Evolutionary conservation across 768 basidiomycete species (phyloP).

Genomic region (Tylopilus rubrobrunneus): DNA sequence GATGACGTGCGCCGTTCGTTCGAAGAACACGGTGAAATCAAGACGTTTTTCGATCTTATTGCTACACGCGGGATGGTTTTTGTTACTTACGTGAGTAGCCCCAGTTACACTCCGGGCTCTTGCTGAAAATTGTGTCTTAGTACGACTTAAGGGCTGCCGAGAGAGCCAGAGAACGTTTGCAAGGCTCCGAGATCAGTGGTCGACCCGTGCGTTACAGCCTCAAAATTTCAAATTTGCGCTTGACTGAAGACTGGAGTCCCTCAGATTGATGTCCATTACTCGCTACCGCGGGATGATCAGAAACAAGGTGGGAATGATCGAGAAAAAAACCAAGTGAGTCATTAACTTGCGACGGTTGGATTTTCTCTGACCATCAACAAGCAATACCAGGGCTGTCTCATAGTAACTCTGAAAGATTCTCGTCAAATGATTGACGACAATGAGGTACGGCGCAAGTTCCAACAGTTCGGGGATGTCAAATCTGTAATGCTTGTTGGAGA

Average conservation of each 20-base stretch:
- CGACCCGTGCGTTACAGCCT: conserved; percentile 67
- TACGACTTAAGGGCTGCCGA: conserved; percentile 92
- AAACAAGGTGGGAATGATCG: conserved; percentile 48
- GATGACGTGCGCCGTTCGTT: conserved; percentile 81
- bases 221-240: neutral
- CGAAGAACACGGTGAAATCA: conserved; percentile 93
- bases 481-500: conserved; percentile 62
- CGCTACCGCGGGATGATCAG: conserved; percentile 85
- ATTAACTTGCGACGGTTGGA: neutral
- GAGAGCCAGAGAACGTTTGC: conserved; percentile 84
- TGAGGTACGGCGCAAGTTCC: conserved; percentile 82
- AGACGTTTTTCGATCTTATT: conserved; percentile 95
- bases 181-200: conserved; percentile 83
- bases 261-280: conserved; percentile 98
- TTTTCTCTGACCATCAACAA: conserved; percentile 25
- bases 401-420: conserved; percentile 74
- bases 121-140: conserved; percentile 40
- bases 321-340: conserved; percentile 80
- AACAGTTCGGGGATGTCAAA: conserved; percentile 90
- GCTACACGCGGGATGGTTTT: conserved; percentile 98
- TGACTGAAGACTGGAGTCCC: conserved; percentile 6
- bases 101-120: conserved; percentile 6
- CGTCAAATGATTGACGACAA: conserved; percentile 74
- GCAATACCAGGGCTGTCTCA: conserved; percentile 81
- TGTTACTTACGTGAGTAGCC: conserved; percentile 86